Evolutionary conservation across 2,329 filamentous ascomycete genomes (phyloP), one percentile per base, ranked within the genome.

Genomic region (Xylariaceae sp.): DNA sequence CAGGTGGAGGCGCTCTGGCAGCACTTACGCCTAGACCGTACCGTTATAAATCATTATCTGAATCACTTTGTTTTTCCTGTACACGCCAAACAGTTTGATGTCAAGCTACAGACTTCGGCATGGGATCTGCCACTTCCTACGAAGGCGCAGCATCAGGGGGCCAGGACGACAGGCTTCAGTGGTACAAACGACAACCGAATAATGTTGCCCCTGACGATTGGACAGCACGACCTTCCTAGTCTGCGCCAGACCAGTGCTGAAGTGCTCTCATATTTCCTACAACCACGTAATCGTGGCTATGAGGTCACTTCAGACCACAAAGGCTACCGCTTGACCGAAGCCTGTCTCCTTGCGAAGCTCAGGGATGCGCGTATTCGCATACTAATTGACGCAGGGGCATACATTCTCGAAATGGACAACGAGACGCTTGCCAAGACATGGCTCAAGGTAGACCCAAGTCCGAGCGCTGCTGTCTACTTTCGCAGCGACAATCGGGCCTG

Each of bases 181-280:
- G 88, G 88, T 0, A 90, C 88, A 0, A 89, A 88, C 49, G 87
- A 90, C 67, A 84, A 82, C 13, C 75, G 79, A 44, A 72, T 72
- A 0, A 75, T 88, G 51, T 71, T 90, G 0, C 87, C 87, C 0
- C 69, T 84, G 9, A 83, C 77, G 0, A 83, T 90, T 13, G 68
- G 74, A 8, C 86, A 90, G 55, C 71, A 81, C 0, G 86, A 90
- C 59, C 76, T 90, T 0, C 72, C 76, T 0, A 69, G 74, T 0
- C 74, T 88, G 0, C 66, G 71, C 0, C 82, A 88, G 45, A 88
- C 85, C 0, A 88, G 84, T 56, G 85, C 86, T 0, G 79, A 85
- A 51, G 86, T 89, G 0, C 69, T 88, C 0, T 78, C 75, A 0
- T 85, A 85, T 60, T 71, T 89, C 0, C 72, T 88, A 0, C 75